Conservation (phyloP, 306 rosid species). For the Vachellia pachyceras region DNA sequence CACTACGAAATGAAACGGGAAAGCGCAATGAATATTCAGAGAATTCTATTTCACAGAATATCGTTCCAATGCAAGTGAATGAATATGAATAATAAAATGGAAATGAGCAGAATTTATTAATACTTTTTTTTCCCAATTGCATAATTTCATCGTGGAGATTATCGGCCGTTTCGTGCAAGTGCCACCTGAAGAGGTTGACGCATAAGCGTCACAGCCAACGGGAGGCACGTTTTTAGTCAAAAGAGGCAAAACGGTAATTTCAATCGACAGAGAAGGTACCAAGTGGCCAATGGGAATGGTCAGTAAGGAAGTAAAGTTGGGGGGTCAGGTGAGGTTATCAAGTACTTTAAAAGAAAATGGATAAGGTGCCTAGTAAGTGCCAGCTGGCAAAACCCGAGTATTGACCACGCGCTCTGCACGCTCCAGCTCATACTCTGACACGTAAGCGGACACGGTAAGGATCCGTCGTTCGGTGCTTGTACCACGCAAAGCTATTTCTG, state of each 20-base stretch:
- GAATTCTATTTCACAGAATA: conserved; percentile 30
- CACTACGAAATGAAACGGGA: conserved; percentile 37
- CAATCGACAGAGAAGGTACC: not conserved
- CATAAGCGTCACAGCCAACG: conserved; percentile 40
- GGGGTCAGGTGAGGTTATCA: conserved; percentile 5
- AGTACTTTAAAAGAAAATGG: conserved; percentile 36
- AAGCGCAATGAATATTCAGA: conserved; percentile 45
- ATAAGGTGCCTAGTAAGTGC: conserved; percentile 51
- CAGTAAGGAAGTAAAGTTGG: conserved; percentile 7
- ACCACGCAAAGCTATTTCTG: not conserved
- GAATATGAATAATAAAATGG: not conserved
- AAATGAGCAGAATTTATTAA: not conserved
- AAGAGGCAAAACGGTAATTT: conserved; percentile 9
- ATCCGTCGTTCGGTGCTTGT: conserved; percentile 28
- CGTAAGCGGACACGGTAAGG: conserved; percentile 29
- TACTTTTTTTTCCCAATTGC: conserved; percentile 17
- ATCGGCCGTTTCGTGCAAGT: conserved; percentile 31
- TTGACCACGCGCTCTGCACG: conserved; percentile 51
- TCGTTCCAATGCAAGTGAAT: conserved; percentile 15
- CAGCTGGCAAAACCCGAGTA: conserved; percentile 51
- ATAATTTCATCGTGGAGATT: conserved; percentile 52
- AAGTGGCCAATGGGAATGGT: conserved; percentile 11
- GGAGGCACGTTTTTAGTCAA: conserved; percentile 32
- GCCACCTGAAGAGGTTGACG: not conserved
- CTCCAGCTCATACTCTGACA: conserved; percentile 34